Evolutionary conservation across 805 yeast genomes (phyloP).

Genomic region (Zygosaccharomyces lentus): DNA sequence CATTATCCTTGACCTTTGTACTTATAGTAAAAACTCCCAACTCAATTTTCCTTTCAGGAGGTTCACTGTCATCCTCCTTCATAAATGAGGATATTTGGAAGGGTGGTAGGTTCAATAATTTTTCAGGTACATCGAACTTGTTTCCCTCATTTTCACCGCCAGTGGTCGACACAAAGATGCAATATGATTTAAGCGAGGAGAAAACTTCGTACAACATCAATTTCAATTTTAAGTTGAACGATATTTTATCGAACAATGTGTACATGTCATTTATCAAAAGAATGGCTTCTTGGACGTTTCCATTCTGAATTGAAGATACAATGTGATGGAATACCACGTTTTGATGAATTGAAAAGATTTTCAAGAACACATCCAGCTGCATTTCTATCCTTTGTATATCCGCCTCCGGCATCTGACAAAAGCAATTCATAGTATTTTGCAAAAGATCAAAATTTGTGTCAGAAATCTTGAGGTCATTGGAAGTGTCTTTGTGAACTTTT

Average conservation of each 20-base stretch:
- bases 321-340: slow-evolving; percentile 22
- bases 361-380: slow-evolving; percentile 23
- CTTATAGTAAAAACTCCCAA: slow-evolving; percentile 11
- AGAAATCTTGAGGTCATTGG: slow-evolving; percentile 11
- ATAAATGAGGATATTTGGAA: slow-evolving; percentile 34
- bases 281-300: slow-evolving; percentile 5
- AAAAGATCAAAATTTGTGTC: slow-evolving; percentile 16
- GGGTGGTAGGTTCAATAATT: slow-evolving; percentile 28
- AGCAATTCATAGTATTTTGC: slow-evolving; percentile 12
- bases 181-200: slow-evolving; percentile 29
- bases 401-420: slow-evolving; percentile 12
- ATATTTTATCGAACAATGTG: slow-evolving; percentile 25
- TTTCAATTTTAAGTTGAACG: slow-evolving; percentile 28
- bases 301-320: slow-evolving; percentile 13
- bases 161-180: slow-evolving; percentile 23
- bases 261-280: slow-evolving; percentile 20
- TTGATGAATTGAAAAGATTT: slow-evolving; percentile 32
- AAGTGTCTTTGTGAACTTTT: slow-evolving; percentile 14
- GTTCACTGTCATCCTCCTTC: slow-evolving; percentile 7
- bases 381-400: slow-evolving; percentile 11
- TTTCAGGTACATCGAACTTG: slow-evolving; percentile 21
- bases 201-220: slow-evolving; percentile 32
- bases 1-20: not conserved
- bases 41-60: slow-evolving; percentile 3
- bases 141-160: slow-evolving; percentile 6